Evolutionary conservation across 2,329 filamentous ascomycete genomes (phyloP), one percentile per base, ranked within the genome.

Genomic region (Ascochyta fabae): DNA sequence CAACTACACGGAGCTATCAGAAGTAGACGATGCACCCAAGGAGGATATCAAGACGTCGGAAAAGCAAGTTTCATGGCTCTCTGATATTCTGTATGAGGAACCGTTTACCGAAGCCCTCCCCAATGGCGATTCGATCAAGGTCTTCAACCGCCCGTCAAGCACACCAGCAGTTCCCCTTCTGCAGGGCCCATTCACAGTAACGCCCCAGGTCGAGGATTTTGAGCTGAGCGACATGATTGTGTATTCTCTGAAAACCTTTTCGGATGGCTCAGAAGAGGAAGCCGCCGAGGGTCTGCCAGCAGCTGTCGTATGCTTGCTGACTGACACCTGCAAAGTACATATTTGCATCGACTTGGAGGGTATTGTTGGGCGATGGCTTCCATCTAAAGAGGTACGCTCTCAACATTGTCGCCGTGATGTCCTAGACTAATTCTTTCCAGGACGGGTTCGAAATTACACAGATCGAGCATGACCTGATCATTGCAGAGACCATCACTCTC

Each of bases 321-420:
- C 84, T 3, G 80, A 78, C 31, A 80, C 78, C 22, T 82, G 82
- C 40, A 78, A 83, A 50, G 77, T 88, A 7, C 83, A 86, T 59
- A 71, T 87, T 29, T 87, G 83, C 58, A 77, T 88, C 26, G 84
- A 88, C 61, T 69, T 87, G 29, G 83, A 87, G 46, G 86, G 85
- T 0, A 80, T 88, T 3, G 80, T 86, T 61, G 86, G 83, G 7
- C 83, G 85, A 64, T 88, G 86, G 86, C 78, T 88, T 7, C 85
- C 86, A 19, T 69, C 74, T 15, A 71, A 72, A 45, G 64, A 69
- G 53, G 72, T 73, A 63, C 42, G 65, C 50, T 19, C 9, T 27
- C 16, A 19, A 15, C n/a, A 4, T 22, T 3, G 5, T 9, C 12
- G 31, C 4, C n/a, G n/a, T 35, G 16, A 15, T 6, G 27, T 27